These are phyloP conservation scores for Oenanthe sinensis DNA, from an alignment of 129 eudicot genomes.

Conservation along the genomic window DNA sequence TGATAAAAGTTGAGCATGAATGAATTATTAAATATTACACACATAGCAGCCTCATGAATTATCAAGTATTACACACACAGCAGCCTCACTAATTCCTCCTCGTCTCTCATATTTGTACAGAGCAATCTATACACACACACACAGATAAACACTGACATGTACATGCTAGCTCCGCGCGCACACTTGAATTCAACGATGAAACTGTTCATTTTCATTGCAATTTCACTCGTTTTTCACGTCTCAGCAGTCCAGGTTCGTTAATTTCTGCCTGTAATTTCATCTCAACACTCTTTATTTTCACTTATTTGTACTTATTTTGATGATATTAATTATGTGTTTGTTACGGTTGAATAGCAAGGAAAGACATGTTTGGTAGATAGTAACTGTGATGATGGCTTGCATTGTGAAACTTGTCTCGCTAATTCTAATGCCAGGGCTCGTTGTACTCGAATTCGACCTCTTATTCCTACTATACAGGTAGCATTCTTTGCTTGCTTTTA, in stretches of 20 bases:
- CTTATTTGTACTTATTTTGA: too few species aligned
- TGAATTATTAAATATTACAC: too few species aligned
- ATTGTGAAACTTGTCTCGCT: conserved; percentile 82
- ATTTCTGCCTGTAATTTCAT: background rate
- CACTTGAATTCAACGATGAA: conserved; percentile 12
- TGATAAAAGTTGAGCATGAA: too few species aligned
- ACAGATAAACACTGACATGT: background rate
- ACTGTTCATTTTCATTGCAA: conserved; percentile 13
- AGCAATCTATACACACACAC: background rate
- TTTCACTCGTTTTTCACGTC: conserved; percentile 25
- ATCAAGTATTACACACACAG: background rate
- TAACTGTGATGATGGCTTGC: conserved; percentile 68
- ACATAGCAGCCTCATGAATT: too few species aligned
- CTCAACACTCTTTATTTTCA: background rate
- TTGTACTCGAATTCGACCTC: conserved; percentile 77
- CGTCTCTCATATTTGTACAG: background rate
- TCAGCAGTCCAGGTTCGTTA: conserved; percentile 43
- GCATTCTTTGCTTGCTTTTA: too few species aligned
- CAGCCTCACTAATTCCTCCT: background rate
- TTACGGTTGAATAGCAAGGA: conserved; percentile 44
- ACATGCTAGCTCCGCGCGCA: background rate
- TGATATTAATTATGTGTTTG: background rate
- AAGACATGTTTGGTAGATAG: conserved; percentile 39
- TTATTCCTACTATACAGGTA: conserved; percentile 66
- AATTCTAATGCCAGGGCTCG: conserved; percentile 64